Conservation (phyloP, 371 early-diverging fungal genomes). For the Mucor piriformis region DNA sequence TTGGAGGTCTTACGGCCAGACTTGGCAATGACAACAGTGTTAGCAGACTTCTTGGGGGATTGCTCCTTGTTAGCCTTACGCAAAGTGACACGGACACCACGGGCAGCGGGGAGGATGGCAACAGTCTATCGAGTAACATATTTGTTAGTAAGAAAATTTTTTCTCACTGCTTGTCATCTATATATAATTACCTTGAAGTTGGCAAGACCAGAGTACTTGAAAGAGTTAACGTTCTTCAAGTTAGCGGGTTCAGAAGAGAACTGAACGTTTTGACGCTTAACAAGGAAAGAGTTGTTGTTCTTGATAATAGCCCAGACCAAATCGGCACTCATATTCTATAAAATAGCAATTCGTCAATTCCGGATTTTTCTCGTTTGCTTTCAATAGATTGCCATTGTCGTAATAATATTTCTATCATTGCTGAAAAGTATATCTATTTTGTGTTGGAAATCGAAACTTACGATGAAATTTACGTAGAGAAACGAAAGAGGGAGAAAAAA, state of each 20-base stretch:
- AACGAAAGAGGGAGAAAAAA: conserved; percentile 6
- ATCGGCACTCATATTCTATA: conserved; percentile 66
- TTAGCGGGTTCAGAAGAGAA: conserved; percentile 84
- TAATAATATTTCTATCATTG: not conserved
- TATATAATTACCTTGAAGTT: conserved; percentile 65
- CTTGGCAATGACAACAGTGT: conserved; percentile 64
- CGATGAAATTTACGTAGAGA: conserved; percentile 5
- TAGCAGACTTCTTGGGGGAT: conserved; percentile 60
- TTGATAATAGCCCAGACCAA: conserved; percentile 84
- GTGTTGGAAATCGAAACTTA: conserved; percentile 1
- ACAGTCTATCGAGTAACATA: conserved; percentile 54
- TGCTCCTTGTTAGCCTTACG: conserved; percentile 64
- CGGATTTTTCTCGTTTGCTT: not conserved
- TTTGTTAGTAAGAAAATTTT: not conserved
- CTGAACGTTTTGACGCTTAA: conserved; percentile 83
- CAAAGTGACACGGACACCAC: conserved; percentile 67
- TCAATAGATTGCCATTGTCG: not conserved
- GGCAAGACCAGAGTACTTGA: conserved; percentile 87
- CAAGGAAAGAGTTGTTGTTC: conserved; percentile 86
- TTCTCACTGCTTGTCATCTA: not conserved
- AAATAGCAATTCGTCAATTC: conserved; percentile 6
- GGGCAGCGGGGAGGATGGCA: conserved; percentile 61
- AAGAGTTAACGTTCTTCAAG: conserved; percentile 83
- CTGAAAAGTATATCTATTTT: not conserved
- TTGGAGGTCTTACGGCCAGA: conserved; percentile 72